Evolutionary conservation across 768 basidiomycete genomes (phyloP).

Genomic region (Exidia glandulosa): DNA sequence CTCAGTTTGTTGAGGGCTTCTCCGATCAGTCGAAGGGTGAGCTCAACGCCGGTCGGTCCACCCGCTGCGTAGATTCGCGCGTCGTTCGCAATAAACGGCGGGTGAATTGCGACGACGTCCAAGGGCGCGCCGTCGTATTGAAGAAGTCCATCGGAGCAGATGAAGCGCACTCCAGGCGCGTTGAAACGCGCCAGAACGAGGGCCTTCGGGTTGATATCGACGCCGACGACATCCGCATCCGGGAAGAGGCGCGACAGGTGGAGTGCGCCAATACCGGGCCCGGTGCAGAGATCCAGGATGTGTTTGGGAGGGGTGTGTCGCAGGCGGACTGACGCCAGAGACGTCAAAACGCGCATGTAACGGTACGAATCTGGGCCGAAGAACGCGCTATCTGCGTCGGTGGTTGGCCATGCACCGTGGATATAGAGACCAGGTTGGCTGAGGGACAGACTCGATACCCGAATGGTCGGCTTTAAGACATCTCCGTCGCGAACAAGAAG

Average conservation of each 20-base stretch:
- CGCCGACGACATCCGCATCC: neutral
- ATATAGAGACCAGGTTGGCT: neutral
- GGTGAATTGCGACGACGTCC: constrained; percentile 3
- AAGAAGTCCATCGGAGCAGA: neutral
- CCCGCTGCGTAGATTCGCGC: neutral
- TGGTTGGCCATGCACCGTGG: constrained; percentile 1
- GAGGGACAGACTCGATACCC: neutral
- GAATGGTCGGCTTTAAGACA: neutral
- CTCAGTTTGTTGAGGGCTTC: neutral
- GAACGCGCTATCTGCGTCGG: neutral
- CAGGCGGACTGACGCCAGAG: neutral
- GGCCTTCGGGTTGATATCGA: constrained; percentile 2
- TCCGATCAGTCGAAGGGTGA: neutral
- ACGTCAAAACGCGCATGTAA: neutral
- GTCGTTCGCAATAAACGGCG: constrained; percentile 3
- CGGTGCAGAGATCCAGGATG: neutral
- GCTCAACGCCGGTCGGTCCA: neutral
- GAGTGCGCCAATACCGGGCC: neutral
- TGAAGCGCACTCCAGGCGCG: neutral
- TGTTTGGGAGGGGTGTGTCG: neutral
- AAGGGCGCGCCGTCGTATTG: neutral
- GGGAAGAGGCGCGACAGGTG: neutral
- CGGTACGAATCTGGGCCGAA: constrained; percentile 3
- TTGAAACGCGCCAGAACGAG: neutral
- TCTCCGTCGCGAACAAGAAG: neutral